phyloP scores from a whole-genome alignment of 208 protist species.

The Novymonas esmeraldas region DNA sequence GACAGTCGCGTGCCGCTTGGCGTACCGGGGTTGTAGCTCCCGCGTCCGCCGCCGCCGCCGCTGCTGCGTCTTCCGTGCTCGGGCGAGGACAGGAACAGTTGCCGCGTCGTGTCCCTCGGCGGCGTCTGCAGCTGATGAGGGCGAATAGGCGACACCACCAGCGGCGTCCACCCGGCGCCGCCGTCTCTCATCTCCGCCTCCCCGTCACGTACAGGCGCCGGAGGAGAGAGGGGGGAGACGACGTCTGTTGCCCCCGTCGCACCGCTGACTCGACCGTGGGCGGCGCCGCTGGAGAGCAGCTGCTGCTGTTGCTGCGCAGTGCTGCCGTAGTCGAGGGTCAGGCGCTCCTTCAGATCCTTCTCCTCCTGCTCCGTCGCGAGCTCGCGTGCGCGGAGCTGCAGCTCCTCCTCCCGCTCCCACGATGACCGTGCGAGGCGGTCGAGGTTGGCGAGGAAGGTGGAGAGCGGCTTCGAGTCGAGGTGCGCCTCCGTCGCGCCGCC shows the following conservation, averaged over 20 bases:
- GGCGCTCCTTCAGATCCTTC: conserved; percentile 29
- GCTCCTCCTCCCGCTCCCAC: conserved; percentile 43
- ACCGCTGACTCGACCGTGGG: not conserved
- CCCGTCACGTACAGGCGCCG: not conserved
- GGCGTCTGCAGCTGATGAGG: not conserved
- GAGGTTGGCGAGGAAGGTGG: conserved; percentile 48
- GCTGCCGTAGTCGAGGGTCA: conserved; percentile 20
- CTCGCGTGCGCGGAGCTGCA: conserved; percentile 57
- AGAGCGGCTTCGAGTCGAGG: conserved; percentile 63
- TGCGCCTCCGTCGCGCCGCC: conserved; percentile 64
- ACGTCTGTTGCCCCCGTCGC: not conserved
- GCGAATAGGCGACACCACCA: not conserved
- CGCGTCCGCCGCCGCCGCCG: not conserved
- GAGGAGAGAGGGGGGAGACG: not conserved
- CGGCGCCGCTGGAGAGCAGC: not conserved
- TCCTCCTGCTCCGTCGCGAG: conserved; percentile 48
- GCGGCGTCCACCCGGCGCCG: not conserved
- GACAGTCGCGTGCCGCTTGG: not conserved
- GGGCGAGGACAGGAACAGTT: conserved; percentile 30
- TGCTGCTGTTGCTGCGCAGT: not conserved
- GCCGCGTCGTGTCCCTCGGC: conserved; percentile 7
- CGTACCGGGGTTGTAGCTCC: too few species aligned
- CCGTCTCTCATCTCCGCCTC: not conserved
- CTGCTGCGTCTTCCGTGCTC: conserved; percentile 35
- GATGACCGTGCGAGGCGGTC: conserved; percentile 35